Evolutionary conservation across 306 rosid genomes (phyloP).

Genomic region (Quercus suber): DNA sequence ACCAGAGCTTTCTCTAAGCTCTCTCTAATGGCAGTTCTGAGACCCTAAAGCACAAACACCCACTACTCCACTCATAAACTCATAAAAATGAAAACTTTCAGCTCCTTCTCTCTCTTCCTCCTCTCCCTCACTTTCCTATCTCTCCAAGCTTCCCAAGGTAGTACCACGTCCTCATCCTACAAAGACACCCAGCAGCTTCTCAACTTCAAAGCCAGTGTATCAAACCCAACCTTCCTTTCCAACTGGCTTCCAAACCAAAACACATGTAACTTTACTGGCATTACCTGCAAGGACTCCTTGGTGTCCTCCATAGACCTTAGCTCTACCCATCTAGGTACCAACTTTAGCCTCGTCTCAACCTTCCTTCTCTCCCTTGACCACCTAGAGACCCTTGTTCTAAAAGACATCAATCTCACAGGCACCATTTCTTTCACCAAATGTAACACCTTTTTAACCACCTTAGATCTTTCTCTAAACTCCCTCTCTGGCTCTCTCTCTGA

Average conservation of each 20-base stretch:
- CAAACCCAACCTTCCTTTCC: slow-evolving; percentile 35
- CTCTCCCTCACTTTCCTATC: slow-evolving; percentile 18
- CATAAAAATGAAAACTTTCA: slow-evolving; percentile 24
- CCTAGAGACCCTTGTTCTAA: slow-evolving; percentile 50
- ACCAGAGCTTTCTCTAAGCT: slow-evolving; percentile 34
- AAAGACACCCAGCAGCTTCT: slow-evolving; percentile 45
- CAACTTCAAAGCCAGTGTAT: slow-evolving; percentile 65
- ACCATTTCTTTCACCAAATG: slow-evolving; percentile 51
- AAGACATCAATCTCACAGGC: slow-evolving; percentile 52
- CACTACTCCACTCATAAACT: not conserved
- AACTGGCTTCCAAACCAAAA: slow-evolving; percentile 58
- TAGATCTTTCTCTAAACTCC: slow-evolving; percentile 75
- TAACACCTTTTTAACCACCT: slow-evolving; percentile 35
- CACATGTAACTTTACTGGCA: slow-evolving; percentile 64
- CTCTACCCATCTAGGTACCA: slow-evolving; percentile 32
- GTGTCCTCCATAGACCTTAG: slow-evolving; percentile 67
- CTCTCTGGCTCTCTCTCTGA: slow-evolving; percentile 50
- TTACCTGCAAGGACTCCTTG: slow-evolving; percentile 51
- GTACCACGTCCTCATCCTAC: slow-evolving; percentile 9
- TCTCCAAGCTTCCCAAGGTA: not conserved
- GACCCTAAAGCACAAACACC: slow-evolving; percentile 16
- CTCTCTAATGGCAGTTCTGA: slow-evolving; percentile 61
- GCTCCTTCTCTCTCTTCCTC: slow-evolving; percentile 2
- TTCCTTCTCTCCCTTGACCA: slow-evolving; percentile 49
- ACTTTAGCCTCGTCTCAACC: slow-evolving; percentile 48